Evolutionary conservation across 208 protist genomes (phyloP), one percentile per base, ranked within the genome.

Genomic region (Strigomonas culicis): DNA sequence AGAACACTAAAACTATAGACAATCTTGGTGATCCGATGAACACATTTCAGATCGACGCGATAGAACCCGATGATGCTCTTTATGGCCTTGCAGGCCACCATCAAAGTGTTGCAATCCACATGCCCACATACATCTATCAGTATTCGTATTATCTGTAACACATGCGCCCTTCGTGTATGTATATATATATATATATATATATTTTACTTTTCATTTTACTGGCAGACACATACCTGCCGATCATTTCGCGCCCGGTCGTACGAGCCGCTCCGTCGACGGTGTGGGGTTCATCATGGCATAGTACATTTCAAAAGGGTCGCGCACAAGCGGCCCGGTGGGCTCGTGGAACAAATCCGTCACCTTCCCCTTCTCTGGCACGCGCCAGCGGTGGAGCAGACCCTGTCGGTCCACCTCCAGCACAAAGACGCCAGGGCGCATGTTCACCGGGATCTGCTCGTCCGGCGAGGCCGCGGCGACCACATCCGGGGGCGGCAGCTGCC

Each of bases 231-330:
- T n/a, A n/a, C n/a, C n/a, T n/a, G n/a, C n/a, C n/a, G n/a, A n/a
- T 39, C 27, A 49, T 8, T 53, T 53, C 19, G 4, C 3, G 7
- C 65, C 43, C 0, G 21, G 74, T 19, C 72, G 66, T 17, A 88
- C 31, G 22, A 92, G 63, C 22, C 70, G 63, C 22, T 82, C 89
- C 19, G 79, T 82, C 19, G 74, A 80, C 7, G 77, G 70, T 17
- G 89, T 92, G 15, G 85, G 85, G 71, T 95, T 95, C 31, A 70
- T 73, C 85, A 95, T 92, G 24, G 89, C 81, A 55, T 79, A 88
- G 72, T 80, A 95, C n/a, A 55, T 65, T 72, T 92, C 89, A 61
- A 92, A 95, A 15, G 89, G 89, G 55, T 95, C 89, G 1, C 59
- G 36, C 41, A 95, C 78, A 27, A 90, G 27, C 0, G 83, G 81